These are phyloP conservation scores for Chlorella sp. DNA, from an alignment of 139 green algal species.

Conservation along the genomic window DNA sequence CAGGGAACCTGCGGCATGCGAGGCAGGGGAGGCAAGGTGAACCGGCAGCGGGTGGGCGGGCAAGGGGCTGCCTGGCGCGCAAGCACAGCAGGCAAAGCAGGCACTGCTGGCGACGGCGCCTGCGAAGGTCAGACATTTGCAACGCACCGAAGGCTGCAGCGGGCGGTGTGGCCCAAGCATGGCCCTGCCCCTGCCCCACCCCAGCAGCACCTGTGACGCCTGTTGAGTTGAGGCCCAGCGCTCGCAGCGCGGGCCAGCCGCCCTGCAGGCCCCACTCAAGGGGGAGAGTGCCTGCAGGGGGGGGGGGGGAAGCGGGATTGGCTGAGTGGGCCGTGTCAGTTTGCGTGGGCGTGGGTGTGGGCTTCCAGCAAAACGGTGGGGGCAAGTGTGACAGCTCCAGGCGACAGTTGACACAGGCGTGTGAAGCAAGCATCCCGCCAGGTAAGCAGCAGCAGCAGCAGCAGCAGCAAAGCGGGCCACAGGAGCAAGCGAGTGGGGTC, in stretches of 20 bases:
- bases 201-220: not conserved
- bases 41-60: not conserved
- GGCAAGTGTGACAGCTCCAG: not conserved
- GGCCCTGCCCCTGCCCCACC: not conserved
- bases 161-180: not conserved
- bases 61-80: too few relatives aligned
- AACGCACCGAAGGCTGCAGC: not conserved
- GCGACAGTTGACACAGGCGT: not conserved
- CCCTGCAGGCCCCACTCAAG: conserved; percentile 11
- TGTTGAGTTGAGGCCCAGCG: conserved; percentile 11
- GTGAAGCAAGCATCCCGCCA: not conserved
- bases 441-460: too few relatives aligned
- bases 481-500: too few relatives aligned
- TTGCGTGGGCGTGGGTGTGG: not conserved
- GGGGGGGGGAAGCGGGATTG: not conserved
- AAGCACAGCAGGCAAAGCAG: not conserved
- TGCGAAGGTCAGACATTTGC: not conserved
- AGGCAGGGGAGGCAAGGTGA: not conserved
- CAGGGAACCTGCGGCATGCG: conserved; percentile 15
- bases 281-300: conserved; percentile 21
- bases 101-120: not conserved
- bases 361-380: not conserved
- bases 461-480: too few relatives aligned
- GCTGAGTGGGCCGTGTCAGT: not conserved
- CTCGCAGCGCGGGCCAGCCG: not conserved